phyloP scores from a whole-genome alignment of 768 basidiomycete species.

The Rhizopogon salebrosus region DNA sequence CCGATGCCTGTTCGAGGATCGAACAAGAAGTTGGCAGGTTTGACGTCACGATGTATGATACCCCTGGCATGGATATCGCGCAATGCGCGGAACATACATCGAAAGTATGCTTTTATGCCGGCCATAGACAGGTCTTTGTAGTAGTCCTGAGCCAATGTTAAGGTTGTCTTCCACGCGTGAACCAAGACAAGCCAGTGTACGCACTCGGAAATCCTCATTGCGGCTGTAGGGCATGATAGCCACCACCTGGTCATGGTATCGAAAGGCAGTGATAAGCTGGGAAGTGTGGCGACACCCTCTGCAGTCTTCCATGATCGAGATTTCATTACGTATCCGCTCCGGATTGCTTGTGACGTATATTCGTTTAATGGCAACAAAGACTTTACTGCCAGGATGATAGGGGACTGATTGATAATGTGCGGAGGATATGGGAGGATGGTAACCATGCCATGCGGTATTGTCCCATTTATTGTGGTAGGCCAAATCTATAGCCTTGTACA shows the following conservation, averaged over 20 bases:
- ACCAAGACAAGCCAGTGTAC: constrained; percentile 23
- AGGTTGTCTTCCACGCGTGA: neutral
- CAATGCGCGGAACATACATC: constrained; percentile 85
- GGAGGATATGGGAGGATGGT: constrained; percentile 56
- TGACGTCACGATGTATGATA: constrained; percentile 95
- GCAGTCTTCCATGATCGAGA: constrained; percentile 82
- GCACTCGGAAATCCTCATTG: constrained; percentile 89
- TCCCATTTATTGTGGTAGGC: constrained; percentile 71
- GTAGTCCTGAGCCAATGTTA: constrained; percentile 53
- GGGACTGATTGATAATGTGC: constrained; percentile 57
- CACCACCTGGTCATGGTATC: constrained; percentile 87
- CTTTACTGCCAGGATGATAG: constrained; percentile 40
- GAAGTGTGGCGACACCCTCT: constrained; percentile 84
- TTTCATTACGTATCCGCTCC: constrained; percentile 87
- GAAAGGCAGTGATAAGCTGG: constrained; percentile 92
- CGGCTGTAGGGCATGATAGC: constrained; percentile 91
- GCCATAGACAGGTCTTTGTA: constrained; percentile 68
- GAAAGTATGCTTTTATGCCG: constrained; percentile 81
- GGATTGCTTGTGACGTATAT: constrained; percentile 97
- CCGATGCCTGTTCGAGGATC: constrained; percentile 81
- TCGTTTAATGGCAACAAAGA: constrained; percentile 91
- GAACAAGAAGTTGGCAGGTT: constrained; percentile 96
- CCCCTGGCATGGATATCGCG: constrained; percentile 81
- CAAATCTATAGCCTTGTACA: constrained; percentile 94
- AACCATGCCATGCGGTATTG: constrained; percentile 68